Evolutionary conservation across 2,329 filamentous ascomycete genomes (phyloP), one percentile per base, ranked within the genome.

Genomic region (Aspergillus sp.): DNA sequence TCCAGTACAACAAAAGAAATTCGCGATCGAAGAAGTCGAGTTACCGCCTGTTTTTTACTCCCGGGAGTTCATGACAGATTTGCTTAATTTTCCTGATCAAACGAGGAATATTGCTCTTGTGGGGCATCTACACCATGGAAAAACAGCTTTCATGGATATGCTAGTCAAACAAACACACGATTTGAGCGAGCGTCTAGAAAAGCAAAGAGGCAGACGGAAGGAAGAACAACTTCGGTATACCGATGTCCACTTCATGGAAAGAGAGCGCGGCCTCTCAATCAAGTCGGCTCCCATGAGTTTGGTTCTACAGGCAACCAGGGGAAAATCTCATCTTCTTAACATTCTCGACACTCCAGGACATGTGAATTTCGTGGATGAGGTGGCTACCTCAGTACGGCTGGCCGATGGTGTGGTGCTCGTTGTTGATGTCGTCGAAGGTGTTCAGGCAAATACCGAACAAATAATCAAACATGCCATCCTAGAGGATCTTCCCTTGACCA

Each of bases 131-230:
- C 93, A 98, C 64, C 93, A 98, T 68, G 93, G 93, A 55, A 98
- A 98, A 76, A 98, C 93, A 8, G 89, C 91, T 0, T 88, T 98
- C 53, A 90, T 97, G 86, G 93, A 98, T 66, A 97, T 96, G 88
- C 74, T 98, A 53, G 93, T 98, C 9, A 75, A 91, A 60, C 89
- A 98, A 71, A 98, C 93, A 33, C 93, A 98, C 64, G 86, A 95
- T 56, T 82, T 97, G 42, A 75, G 80, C 40, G 83, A 88, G 37
- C 81, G 85, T 57, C 70, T 95, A 50, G 86, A 95, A 53, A 86
- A 86, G 68, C 83, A 87, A 65, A 85, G 81, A 43, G 90, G 91
- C 40, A 88, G 79, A 67, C 87, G 84, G 60, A 78, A 83, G 49
- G 90, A 96, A 57, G 89, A 95, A 68, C 89, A 95, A 67, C 74